These are phyloP conservation scores for Ophiocordyceps camponoti-leonardi DNA, from an alignment of 2,329 filamentous ascomycete species.

Conservation along the genomic window DNA sequence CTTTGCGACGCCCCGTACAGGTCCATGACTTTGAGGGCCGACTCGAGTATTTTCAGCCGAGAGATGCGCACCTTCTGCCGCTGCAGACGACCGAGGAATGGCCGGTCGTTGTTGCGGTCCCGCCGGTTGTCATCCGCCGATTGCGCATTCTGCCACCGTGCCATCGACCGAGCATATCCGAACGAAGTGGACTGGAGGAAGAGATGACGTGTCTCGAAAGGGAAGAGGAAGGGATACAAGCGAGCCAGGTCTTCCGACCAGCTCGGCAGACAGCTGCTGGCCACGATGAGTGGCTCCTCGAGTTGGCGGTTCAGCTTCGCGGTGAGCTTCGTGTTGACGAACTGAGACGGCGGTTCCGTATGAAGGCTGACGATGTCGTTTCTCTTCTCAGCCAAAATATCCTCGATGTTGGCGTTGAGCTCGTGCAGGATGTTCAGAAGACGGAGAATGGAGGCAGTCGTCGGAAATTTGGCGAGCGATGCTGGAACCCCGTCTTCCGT, in stretches of 20 bases:
- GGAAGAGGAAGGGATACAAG: slow-evolving; percentile 90
- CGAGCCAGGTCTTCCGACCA: slow-evolving; percentile 94
- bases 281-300: slow-evolving; percentile 91
- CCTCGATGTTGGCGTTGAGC: slow-evolving; percentile 82
- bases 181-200: slow-evolving; percentile 98
- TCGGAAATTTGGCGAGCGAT: slow-evolving; percentile 68
- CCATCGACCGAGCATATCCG: slow-evolving; percentile 94
- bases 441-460: slow-evolving; percentile 72
- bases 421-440: slow-evolving; percentile 83
- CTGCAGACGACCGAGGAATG: slow-evolving; percentile 80
- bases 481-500: slow-evolving; percentile 49
- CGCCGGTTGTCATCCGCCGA: slow-evolving; percentile 63
- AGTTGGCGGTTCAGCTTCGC: slow-evolving; percentile 94
- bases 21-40: slow-evolving; percentile 96
- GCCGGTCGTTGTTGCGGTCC: slow-evolving; percentile 75
- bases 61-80: slow-evolving; percentile 98
- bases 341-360: slow-evolving; percentile 74
- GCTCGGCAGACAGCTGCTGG: slow-evolving; percentile 84
- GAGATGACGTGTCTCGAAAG: slow-evolving; percentile 90
- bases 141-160: slow-evolving; percentile 88
- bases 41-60: slow-evolving; percentile 84
- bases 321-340: slow-evolving; percentile 96
- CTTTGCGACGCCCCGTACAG: slow-evolving; percentile 94
- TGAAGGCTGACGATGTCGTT: slow-evolving; percentile 54
- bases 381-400: slow-evolving; percentile 60